Evolutionary conservation across 345 rosid species (phyloP), one percentile per base, ranked within the genome.

Genomic region (Leavenworthia alabamica): DNA sequence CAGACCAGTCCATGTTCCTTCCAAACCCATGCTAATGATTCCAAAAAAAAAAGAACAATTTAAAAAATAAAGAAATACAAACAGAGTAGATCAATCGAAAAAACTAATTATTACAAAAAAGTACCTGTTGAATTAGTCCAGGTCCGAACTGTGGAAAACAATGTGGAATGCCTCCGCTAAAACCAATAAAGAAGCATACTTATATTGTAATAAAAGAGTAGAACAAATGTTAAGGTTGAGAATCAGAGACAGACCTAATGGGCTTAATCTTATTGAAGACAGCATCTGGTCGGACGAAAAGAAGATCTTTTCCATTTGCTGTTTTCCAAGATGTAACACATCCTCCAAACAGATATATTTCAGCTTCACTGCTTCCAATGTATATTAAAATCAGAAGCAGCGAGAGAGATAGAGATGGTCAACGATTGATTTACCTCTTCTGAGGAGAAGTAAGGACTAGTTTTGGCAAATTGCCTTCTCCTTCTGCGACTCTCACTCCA

Each of bases 91-190:
- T 35, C 17, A 53, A n/a, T 8, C 24, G 33, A 57, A 12, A 20
- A 54, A 42, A 60, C 6, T n/a, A 1, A 10, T 2, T 4, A n/a
- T n/a, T n/a, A n/a, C n/a, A 57, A 73, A 42, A 1, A 13, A 35
- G 59, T 73, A 91, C 93, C 96, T 92, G 98, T 62, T 89, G 96
- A 74, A 89, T 78, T 51, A 43, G 12, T 44, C 96, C 98, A 8
- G 95, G 96, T 75, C 98, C 96, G 78, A 89, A 92, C 82, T 92
- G 98, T 0, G 96, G 98, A 76, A 92, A 92, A 69, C 98, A 92
- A 80, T 92, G 96, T 19, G 98, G 98, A 72, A 89, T 60, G 31
- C 98, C 98, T 69, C 98, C 96, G 65, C 98, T 92, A 60, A 64
- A 64, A 27, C 77, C 54, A 70, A 52, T n/a, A 70, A 17, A 17